These are phyloP conservation scores for Pseudotsuga menziesii DNA, from an alignment of 75 land plant species.

Conservation along the genomic window DNA sequence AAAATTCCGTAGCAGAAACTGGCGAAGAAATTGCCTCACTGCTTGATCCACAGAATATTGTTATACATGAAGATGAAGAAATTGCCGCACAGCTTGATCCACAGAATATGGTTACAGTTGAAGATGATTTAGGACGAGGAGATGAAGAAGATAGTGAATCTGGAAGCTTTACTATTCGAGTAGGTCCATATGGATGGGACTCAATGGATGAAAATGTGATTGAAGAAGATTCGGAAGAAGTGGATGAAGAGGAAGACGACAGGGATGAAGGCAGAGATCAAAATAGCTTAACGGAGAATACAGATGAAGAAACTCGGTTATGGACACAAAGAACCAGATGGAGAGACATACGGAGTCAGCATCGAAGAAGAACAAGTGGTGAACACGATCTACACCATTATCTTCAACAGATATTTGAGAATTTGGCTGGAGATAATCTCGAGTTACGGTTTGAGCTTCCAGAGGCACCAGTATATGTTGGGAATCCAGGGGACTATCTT, in stretches of 20 bases:
- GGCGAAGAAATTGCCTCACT: background rate
- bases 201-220: slow-evolving; percentile 38
- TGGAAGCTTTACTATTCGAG: slow-evolving; percentile 52
- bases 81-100: background rate
- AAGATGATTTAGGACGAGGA: slow-evolving; percentile 9
- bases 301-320: slow-evolving; percentile 4
- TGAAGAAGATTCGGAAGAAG: slow-evolving; percentile 50
- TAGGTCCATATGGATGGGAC: slow-evolving; percentile 46
- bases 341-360: slow-evolving; percentile 3
- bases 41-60: background rate
- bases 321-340: slow-evolving; percentile 11
- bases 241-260: slow-evolving; percentile 20
- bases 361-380: slow-evolving; percentile 14
- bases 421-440: slow-evolving; percentile 18
- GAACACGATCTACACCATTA: slow-evolving; percentile 12
- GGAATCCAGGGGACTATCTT: slow-evolving; percentile 49
- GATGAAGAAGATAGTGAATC: slow-evolving; percentile 50
- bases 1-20: background rate
- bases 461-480: slow-evolving; percentile 20
- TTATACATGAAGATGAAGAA: background rate
- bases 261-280: slow-evolving; percentile 12
- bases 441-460: background rate
- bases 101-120: background rate
- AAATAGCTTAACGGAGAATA: slow-evolving; percentile 1
- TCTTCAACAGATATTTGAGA: slow-evolving; percentile 22